Evolutionary conservation across 2,329 filamentous ascomycete species (phyloP).

Genomic region (Acrodontium crateriforme): DNA sequence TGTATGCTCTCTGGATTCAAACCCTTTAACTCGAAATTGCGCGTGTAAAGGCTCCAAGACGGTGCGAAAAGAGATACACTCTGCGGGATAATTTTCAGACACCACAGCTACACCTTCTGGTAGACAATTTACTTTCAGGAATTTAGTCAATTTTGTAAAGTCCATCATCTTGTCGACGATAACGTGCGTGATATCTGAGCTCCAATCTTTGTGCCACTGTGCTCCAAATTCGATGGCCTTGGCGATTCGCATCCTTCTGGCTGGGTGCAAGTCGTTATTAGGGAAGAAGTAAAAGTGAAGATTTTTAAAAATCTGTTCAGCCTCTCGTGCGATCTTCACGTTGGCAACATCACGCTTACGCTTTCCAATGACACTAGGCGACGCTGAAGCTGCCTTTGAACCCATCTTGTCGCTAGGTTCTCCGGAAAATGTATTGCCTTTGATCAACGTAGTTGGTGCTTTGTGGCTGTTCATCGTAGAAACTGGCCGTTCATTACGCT

Average conservation of each 20-base stretch:
- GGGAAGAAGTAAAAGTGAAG: slow-evolving; percentile 53
- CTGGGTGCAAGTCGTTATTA: slow-evolving; percentile 56
- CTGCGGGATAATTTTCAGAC: slow-evolving; percentile 30
- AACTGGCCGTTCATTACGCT: no score
- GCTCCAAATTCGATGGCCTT: slow-evolving; percentile 66
- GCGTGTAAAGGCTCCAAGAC: slow-evolving; percentile 40
- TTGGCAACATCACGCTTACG: slow-evolving; percentile 14
- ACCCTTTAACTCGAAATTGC: slow-evolving; percentile 40
- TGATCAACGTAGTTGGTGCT: slow-evolving; percentile 2
- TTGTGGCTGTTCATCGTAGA: slow-evolving; percentile 1
- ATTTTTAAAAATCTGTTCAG: slow-evolving; percentile 17
- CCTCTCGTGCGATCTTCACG: slow-evolving; percentile 11
- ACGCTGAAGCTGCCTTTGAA: slow-evolving; percentile 4
- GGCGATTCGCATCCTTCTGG: slow-evolving; percentile 56
- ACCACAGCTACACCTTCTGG: slow-evolving; percentile 39
- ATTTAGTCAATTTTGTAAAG: slow-evolving; percentile 48
- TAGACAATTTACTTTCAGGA: slow-evolving; percentile 36
- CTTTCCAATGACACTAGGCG: slow-evolving; percentile 11
- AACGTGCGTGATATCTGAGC: slow-evolving; percentile 54
- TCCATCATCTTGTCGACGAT: slow-evolving; percentile 58
- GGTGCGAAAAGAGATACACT: slow-evolving; percentile 27
- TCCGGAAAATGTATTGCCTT: slow-evolving; percentile 4
- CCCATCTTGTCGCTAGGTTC: not conserved
- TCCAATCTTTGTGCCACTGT: slow-evolving; percentile 48
- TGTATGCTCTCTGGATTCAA: not conserved